phyloP scores from a whole-genome alignment of 2,329 filamentous ascomycete species.

The Botrytis deweyae region DNA sequence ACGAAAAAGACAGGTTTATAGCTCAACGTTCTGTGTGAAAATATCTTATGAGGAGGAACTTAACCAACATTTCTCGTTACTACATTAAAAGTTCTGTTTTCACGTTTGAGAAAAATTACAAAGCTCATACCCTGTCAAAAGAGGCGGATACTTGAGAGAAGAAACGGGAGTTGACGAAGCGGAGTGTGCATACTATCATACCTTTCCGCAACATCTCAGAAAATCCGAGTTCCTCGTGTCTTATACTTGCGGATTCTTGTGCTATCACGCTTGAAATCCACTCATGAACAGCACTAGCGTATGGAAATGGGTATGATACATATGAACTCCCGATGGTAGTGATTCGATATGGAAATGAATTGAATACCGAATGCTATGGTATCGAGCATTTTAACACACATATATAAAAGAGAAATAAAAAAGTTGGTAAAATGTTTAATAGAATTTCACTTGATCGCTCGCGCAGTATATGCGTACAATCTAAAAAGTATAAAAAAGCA shows the following conservation, averaged over 20 bases:
- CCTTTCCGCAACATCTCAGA: too few species aligned
- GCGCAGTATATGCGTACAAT: not conserved
- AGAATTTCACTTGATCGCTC: not conserved
- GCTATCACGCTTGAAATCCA: not conserved
- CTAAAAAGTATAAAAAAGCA: not conserved
- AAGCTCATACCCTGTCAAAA: not conserved
- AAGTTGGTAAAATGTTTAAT: not conserved
- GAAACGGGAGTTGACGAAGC: not conserved
- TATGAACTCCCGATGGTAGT: not conserved
- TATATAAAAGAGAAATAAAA: not conserved
- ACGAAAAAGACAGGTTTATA: too few species aligned
- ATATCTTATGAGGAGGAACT: too few species aligned
- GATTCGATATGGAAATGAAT: not conserved
- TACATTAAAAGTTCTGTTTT: too few species aligned
- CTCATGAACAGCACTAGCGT: not conserved
- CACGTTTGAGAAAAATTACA: too few species aligned
- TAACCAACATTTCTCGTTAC: too few species aligned
- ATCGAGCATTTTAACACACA: not conserved
- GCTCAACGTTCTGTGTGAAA: too few species aligned
- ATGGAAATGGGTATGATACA: not conserved
- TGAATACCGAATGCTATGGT: not conserved
- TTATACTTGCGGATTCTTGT: not conserved
- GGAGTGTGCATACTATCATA: not conserved
- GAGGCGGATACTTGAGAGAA: not conserved
- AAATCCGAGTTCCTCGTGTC: not conserved